Conservation (phyloP, 306 rosid genomes). For the Boehmeria nivea region DNA sequence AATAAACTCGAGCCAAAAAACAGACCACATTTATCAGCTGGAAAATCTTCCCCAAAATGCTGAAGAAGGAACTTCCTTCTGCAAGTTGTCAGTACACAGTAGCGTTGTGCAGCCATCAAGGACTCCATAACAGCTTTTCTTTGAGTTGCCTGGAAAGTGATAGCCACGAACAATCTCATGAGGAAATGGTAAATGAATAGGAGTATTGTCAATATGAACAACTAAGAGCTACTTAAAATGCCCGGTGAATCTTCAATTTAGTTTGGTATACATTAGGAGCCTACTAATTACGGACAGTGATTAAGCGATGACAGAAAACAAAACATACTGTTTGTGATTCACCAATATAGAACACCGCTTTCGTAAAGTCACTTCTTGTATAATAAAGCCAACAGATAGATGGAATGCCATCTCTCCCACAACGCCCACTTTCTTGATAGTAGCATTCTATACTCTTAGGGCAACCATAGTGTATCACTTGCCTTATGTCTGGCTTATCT, state of each 20-base stretch:
- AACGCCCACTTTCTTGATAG: slow-evolving; percentile 93
- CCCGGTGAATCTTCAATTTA: no score
- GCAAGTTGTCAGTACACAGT: slow-evolving; percentile 68
- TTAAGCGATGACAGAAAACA: not conserved
- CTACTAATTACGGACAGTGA: not conserved
- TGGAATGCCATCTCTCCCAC: slow-evolving; percentile 90
- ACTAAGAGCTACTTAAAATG: no score
- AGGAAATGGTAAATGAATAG: slow-evolving; percentile 7
- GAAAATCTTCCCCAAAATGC: slow-evolving; percentile 63
- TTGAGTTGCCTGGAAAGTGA: slow-evolving; percentile 55
- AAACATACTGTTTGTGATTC: slow-evolving; percentile 54
- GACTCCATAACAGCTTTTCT: slow-evolving; percentile 75
- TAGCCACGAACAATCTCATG: slow-evolving; percentile 15
- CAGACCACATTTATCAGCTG: slow-evolving; percentile 77
- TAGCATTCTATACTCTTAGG: slow-evolving; percentile 84
- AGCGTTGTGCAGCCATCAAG: slow-evolving; percentile 66
- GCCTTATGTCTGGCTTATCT: slow-evolving; percentile 86
- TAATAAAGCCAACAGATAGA: slow-evolving; percentile 93
- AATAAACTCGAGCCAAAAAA: slow-evolving; percentile 24
- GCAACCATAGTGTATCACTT: slow-evolving; percentile 92
- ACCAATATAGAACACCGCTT: slow-evolving; percentile 58
- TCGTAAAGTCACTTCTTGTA: slow-evolving; percentile 71
- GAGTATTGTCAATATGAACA: not conserved
- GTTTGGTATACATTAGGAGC: no score
- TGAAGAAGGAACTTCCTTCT: slow-evolving; percentile 78